Percentiles rank a stretch among this genome's conserved stretches.
These are phyloP conservation scores for Skeletonema tropicum DNA, from an alignment of 108 stramenopile species.

Conservation along the genomic window DNA sequence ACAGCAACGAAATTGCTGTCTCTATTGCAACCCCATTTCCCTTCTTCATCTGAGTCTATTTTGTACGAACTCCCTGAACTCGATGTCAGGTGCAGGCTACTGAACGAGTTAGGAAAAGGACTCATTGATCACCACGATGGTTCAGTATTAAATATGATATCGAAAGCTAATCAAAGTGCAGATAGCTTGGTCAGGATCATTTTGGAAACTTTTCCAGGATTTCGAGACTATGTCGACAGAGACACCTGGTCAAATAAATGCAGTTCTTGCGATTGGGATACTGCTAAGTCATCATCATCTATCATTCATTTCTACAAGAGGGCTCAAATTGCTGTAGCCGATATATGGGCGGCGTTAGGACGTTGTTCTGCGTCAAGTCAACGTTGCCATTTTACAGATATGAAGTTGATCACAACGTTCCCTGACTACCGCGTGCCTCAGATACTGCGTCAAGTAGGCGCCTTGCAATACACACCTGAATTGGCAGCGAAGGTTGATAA, in stretches of 20 bases:
- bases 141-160: conserved; percentile 64
- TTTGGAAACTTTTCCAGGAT: conserved; percentile 76
- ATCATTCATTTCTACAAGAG: conserved; percentile 84
- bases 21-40: conserved; percentile 51
- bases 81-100: conserved; percentile 60
- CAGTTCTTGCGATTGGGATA: conserved; percentile 22
- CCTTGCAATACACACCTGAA: conserved; percentile 66
- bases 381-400: conserved; percentile 54
- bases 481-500: conserved; percentile 67
- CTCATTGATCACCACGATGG: conserved; percentile 60
- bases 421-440: conserved; percentile 95
- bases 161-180: conserved; percentile 58
- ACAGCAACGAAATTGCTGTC: conserved; percentile 50
- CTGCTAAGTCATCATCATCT: conserved; percentile 21
- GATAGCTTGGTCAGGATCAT: conserved; percentile 65
- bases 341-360: conserved; percentile 80
- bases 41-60: conserved; percentile 6
- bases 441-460: conserved; percentile 72
- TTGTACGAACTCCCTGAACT: conserved; percentile 60
- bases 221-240: conserved; percentile 68
- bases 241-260: not conserved
- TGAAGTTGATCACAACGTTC: conserved; percentile 82
- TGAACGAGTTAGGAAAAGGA: conserved; percentile 77
- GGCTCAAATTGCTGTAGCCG: conserved; percentile 91
- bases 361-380: conserved; percentile 16